Base-by-base conservation (phyloP, 2,329 filamentous ascomycete species). In the Aspergillus sp. region DNA sequence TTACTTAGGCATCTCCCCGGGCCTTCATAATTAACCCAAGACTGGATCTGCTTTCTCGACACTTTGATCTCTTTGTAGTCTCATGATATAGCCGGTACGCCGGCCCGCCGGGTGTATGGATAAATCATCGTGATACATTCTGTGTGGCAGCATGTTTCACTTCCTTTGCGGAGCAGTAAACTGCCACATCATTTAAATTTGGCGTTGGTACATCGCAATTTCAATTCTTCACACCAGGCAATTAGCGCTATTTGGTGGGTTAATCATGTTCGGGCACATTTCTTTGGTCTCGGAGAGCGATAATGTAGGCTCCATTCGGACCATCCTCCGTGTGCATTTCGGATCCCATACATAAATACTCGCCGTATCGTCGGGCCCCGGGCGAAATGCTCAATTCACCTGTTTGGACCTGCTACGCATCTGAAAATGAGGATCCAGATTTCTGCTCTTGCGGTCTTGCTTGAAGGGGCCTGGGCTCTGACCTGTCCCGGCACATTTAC, bases 401-500 rank as follows among this genome's bases (percentile, higher is more conserved):
- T 47, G 9, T 30, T 30, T 8, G 22, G 26, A 30, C 26, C 26
- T 30, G n/a, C n/a, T 3, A 8, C 16, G 3, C n/a, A 17, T 22
- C 10, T 17, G 35, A 47, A 9, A n/a, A 64, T 59, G 55, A 50
- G 51, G 20, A n/a, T 49, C 20, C 38, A 55, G 7, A 17, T 48
- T 20, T 35, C 55, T 36, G 52, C 53, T 24, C 32, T 62, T 38
- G 49, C 47, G 33, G 49, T 52, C 16, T 36, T 58, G 13, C 6
- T 52, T 7, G 32, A 47, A 17, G 35, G 51, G 40, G 26, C 45
- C 16, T 56, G 57, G 36, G 57, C 61, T 14, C 57, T 60, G 17
- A 55, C 59, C 47, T 80, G 78, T 54, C 65, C 66, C 1, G 72
- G 72, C 1, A 71, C 68, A 5, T 82, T 81, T 61, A 65, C 64